Evolutionary conservation across 208 protist genomes (phyloP), one percentile per base, ranked within the genome.

Genomic region (Crithidia acanthocephali): DNA sequence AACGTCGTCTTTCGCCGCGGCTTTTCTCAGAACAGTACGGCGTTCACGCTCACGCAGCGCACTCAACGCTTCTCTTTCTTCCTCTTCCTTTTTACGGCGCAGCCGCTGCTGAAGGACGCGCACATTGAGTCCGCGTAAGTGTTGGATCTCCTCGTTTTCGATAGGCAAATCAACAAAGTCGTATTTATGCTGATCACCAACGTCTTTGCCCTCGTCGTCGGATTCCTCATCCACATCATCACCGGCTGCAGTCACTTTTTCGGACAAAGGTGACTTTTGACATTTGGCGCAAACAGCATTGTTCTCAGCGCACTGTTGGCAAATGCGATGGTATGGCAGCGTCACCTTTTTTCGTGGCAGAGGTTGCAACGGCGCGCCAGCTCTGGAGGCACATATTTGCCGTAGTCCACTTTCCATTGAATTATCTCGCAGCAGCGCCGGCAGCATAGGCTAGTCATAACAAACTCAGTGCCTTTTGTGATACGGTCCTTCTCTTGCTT

Each of bases 371-470:
- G 86, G 2, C 79, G 73, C 1, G 81, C 55, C 28, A 71, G 76
- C 37, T 92, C 81, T 28, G 85, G 80, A 4, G 79, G 75, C 16
- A 68, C 66, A 65, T 93, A 97, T 69, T 97, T 95, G 1, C 93
- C 93, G 56, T 93, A 97, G 51, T 93, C 85, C 6, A 92, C 75
- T 68, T 95, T 95, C 93, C 93, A 97, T 32, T 93, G 80, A 59
- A 97, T 81, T 22, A 96, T 92, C 18, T 96, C 85, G 59, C 84
- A 93, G 79, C 93, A 97, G 10, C 89, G 83, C 11, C 81, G 68
- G 55, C 90, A 95, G 68, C 90, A 95, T 33, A 96, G 63, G 55
- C 85, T 93, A 10, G 88, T 93, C 84, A 93, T 92, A 10, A 53
- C 58, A 40, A 68, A 58, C 8, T 91, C 68, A 13, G 81, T 59